These are phyloP conservation scores for Glaciozyma martinii DNA, from an alignment of 768 basidiomycete species.

Conservation along the genomic window DNA sequence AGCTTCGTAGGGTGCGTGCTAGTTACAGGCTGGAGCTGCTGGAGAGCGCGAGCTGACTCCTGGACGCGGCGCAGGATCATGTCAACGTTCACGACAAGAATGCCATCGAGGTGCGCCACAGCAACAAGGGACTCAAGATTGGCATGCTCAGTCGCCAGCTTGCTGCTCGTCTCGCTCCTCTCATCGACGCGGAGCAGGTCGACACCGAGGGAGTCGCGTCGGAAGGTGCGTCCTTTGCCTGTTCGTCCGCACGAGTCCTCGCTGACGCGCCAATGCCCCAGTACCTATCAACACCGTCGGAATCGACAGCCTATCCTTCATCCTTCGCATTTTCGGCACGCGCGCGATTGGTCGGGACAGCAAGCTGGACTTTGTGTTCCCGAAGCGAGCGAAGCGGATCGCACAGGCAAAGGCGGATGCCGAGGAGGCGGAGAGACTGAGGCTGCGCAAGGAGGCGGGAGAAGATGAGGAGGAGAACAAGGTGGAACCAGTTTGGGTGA, in stretches of 20 bases:
- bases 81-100: conserved; percentile 24
- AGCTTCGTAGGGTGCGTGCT: conserved; percentile 15
- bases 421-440: conserved; percentile 2
- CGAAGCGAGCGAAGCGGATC: neutral
- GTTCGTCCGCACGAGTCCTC: too few relatives aligned
- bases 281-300: conserved; percentile 10
- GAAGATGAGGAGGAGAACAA: neutral
- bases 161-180: conserved; percentile 2
- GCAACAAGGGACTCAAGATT: conserved; percentile 10
- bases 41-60: too few relatives aligned
- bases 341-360: conserved; percentile 7
- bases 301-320: neutral
- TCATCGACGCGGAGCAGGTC: conserved; percentile 20
- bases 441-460: neutral
- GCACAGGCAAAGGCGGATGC: neutral
- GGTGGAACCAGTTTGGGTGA: neutral
- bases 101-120: conserved; percentile 25
- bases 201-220: conserved; percentile 1
- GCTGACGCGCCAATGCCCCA: neutral
- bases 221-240: neutral
- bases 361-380: conserved; percentile 24
- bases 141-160: conserved; percentile 13
- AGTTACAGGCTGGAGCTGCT: neutral
- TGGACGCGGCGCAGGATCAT: conserved; percentile 8
- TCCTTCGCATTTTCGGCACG: conserved; percentile 16